Conservation (phyloP, 208 protist species). For the Trypanosoma scelopori region DNA sequence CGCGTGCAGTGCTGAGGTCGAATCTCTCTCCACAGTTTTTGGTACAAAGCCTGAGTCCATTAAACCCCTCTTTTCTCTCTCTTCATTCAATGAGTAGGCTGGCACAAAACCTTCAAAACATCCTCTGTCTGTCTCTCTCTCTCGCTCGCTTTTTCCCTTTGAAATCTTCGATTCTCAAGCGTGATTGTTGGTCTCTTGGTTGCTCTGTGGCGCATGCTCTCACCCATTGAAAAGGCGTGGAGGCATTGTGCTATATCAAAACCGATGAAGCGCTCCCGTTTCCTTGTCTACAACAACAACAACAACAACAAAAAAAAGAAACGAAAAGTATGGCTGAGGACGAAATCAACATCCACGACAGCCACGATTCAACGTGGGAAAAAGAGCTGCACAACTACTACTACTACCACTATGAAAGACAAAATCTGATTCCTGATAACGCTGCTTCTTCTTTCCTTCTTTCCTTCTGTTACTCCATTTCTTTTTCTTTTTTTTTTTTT, state of each 20-base stretch:
- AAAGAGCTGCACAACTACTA: too few relatives aligned
- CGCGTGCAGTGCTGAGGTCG: conserved; percentile 39
- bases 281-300: too few relatives aligned
- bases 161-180: too few relatives aligned
- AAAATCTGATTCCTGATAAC: conserved; percentile 14
- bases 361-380: too few relatives aligned
- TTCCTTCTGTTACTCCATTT: conserved; percentile 30
- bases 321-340: too few relatives aligned
- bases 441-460: conserved; percentile 9
- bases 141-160: conserved; percentile 20
- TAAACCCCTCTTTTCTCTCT: conserved; percentile 18
- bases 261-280: too few relatives aligned
- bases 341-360: too few relatives aligned
- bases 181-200: not conserved
- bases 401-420: too few relatives aligned
- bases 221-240: not conserved
- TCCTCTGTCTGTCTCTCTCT: too few relatives aligned
- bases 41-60: conserved; percentile 30
- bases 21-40: conserved; percentile 67
- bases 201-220: not conserved
- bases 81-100: conserved; percentile 32
- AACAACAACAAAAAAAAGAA: too few relatives aligned
- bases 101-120: not conserved
- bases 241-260: too few relatives aligned
- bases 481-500: conserved; percentile 17